Evolutionary conservation across 2,329 filamentous ascomycete species (phyloP).

Genomic region (Seiridium cupressi): DNA sequence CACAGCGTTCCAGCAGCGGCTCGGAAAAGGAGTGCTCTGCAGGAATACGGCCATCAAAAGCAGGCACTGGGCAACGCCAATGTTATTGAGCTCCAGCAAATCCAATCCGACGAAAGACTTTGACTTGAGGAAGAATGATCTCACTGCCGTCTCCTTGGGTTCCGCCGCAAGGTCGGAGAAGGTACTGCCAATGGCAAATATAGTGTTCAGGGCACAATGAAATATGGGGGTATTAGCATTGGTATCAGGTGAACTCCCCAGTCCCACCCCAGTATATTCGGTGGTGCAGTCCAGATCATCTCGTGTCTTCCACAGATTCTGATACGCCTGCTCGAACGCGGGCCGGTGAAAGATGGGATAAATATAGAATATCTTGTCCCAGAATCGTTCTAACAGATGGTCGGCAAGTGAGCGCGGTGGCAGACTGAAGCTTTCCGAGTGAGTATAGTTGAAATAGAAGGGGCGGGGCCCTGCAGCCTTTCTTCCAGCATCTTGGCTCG

Average conservation of each 20-base stretch:
- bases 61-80: background rate
- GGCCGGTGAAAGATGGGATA: background rate
- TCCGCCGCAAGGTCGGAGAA: background rate
- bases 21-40: constrained; percentile 1
- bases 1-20: background rate
- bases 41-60: background rate
- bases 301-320: background rate
- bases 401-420: background rate
- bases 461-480: background rate
- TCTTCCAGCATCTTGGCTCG: background rate
- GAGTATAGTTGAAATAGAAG: background rate
- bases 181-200: background rate
- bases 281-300: background rate
- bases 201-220: background rate
- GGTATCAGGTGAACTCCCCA: background rate
- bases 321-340: background rate
- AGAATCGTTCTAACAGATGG: background rate
- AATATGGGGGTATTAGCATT: background rate
- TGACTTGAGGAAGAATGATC: background rate
- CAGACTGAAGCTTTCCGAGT: background rate
- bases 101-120: background rate
- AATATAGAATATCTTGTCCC: background rate
- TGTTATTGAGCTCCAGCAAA: background rate
- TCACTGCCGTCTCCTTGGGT: background rate
- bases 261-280: background rate